Evolutionary conservation across 345 rosid genomes (phyloP).

Genomic region (Ricinus communis): DNA sequence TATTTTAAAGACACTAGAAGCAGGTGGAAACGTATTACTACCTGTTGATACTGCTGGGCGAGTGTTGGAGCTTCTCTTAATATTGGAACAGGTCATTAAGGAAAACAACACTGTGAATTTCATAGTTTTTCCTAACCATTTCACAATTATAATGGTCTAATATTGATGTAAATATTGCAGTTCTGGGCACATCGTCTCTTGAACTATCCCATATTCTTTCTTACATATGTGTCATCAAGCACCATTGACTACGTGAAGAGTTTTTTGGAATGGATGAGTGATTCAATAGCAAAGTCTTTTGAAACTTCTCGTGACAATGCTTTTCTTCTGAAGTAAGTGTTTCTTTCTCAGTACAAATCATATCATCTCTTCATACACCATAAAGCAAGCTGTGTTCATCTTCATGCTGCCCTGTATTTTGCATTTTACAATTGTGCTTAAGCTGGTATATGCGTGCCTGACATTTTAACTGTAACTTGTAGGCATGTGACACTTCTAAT

Average conservation of each 20-base stretch:
- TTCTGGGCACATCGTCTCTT: conserved; percentile 66
- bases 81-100: conserved; percentile 77
- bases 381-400: not conserved
- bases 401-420: conserved; percentile 11
- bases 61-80: conserved; percentile 84
- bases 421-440: not conserved
- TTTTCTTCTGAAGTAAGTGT: conserved; percentile 73
- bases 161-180: conserved; percentile 47
- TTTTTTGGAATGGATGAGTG: conserved; percentile 99
- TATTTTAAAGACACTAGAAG: conserved; percentile 69
- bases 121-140: conserved; percentile 16
- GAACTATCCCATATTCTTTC: conserved; percentile 80
- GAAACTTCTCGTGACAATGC: conserved; percentile 98
- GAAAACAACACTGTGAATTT: not conserved
- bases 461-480: conserved; percentile 29
- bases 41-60: conserved; percentile 94
- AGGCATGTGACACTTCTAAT: conserved; percentile 81
- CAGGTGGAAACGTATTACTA: conserved; percentile 83
- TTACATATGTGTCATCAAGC: conserved; percentile 88
- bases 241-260: conserved; percentile 96
- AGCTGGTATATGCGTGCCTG: not conserved
- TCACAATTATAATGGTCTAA: conserved; percentile 22
- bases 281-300: conserved; percentile 91
- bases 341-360: not conserved
- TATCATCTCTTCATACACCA: not conserved